A percentile compares a stretch with the other conserved stretches of the same genome.
These are phyloP conservation scores for Coriolopsis trogii DNA, from an alignment of 1,284 basidiomycete species.

Conservation along the genomic window DNA sequence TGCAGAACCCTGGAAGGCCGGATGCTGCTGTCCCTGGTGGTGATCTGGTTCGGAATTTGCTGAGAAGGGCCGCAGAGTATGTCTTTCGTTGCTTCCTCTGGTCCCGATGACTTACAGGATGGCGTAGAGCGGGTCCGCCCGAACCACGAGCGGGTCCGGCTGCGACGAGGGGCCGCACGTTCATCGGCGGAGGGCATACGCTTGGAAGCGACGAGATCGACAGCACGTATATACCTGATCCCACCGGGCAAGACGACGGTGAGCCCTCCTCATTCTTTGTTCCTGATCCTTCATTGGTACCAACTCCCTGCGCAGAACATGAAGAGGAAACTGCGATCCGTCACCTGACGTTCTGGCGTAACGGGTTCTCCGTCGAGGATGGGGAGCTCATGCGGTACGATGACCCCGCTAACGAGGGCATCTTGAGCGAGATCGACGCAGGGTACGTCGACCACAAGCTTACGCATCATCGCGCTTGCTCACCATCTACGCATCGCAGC, in stretches of 20 bases:
- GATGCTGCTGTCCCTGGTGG: constrained; percentile 55
- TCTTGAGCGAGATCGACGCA: constrained; percentile 79
- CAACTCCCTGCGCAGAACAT: constrained; percentile 37
- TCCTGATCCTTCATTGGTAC: not conserved
- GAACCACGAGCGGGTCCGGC: constrained; percentile 28
- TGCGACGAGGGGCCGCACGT: constrained; percentile 34
- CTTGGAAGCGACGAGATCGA: constrained; percentile 88
- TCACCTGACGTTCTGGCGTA: constrained; percentile 89
- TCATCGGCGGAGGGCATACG: constrained; percentile 77
- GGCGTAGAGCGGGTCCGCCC: constrained; percentile 42
- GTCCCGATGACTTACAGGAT: not conserved
- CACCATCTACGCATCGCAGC: no score
- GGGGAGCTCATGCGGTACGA: constrained; percentile 87
- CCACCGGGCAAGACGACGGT: constrained; percentile 40
- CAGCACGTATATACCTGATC: constrained; percentile 74
- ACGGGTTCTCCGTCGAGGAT: constrained; percentile 94
- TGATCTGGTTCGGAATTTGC: constrained; percentile 78
- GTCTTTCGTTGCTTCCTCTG: constrained; percentile 33
- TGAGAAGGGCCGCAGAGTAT: constrained; percentile 82
- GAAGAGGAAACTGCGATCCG: constrained; percentile 71
- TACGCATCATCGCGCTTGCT: not conserved
- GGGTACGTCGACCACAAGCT: constrained; percentile 60
- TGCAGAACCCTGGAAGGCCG: constrained; percentile 79
- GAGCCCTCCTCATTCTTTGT: not conserved
- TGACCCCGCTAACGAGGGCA: constrained; percentile 74